Evolutionary conservation across 345 rosid genomes (phyloP).

Genomic region (Rhizophora apiculata): DNA sequence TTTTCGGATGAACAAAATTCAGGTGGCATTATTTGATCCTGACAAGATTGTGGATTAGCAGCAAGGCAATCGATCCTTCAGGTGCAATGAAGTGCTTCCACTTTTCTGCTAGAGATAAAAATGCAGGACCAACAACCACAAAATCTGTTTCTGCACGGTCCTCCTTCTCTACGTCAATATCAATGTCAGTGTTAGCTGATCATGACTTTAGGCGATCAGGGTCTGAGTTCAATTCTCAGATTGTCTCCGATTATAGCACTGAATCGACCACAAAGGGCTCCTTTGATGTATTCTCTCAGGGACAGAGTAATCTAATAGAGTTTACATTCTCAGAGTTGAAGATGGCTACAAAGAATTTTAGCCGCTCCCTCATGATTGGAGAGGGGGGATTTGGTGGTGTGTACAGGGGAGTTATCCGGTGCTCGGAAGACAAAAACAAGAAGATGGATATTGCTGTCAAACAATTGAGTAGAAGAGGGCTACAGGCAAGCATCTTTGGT

Average conservation of each 20-base stretch:
- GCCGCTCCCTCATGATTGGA: conserved; percentile 85
- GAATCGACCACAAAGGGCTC: conserved; percentile 57
- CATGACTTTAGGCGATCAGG: conserved; percentile 51
- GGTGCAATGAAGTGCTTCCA: conserved; percentile 71
- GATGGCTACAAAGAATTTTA: conserved; percentile 82
- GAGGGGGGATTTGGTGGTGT: conserved; percentile 98
- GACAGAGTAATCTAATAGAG: conserved; percentile 67
- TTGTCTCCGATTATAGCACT: conserved; percentile 64
- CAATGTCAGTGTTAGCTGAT: conserved; percentile 49
- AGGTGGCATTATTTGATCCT: background rate
- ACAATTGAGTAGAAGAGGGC: conserved; percentile 86
- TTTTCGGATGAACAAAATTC: background rate
- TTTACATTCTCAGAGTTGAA: conserved; percentile 72
- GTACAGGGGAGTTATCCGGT: conserved; percentile 58
- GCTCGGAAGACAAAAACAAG: conserved; percentile 49
- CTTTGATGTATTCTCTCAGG: conserved; percentile 59
- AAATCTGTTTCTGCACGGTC: conserved; percentile 51
- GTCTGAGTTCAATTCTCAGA: conserved; percentile 68
- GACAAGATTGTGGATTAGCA: conserved; percentile 22
- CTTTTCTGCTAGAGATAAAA: conserved; percentile 41
- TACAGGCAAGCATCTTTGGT: conserved; percentile 51
- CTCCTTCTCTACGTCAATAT: conserved; percentile 10
- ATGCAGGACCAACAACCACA: conserved; percentile 42
- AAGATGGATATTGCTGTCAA: conserved; percentile 91
- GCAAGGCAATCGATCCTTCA: conserved; percentile 25